These are phyloP conservation scores for Coccinonectria pachysandricola DNA, from an alignment of 2,329 filamentous ascomycete species.

Conservation along the genomic window DNA sequence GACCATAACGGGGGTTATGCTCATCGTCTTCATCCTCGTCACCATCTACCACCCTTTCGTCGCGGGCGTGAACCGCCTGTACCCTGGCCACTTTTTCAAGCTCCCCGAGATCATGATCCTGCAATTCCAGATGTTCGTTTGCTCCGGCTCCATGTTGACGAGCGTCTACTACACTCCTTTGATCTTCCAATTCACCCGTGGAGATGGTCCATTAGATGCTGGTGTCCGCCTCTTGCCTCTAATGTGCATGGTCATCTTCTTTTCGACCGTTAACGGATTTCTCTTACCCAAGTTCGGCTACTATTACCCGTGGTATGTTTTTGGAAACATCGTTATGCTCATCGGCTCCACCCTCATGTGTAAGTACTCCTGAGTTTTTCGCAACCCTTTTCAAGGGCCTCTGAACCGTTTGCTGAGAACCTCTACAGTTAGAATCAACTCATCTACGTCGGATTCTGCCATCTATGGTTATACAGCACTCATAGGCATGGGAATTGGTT, in stretches of 20 bases:
- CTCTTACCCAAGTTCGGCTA: slow-evolving; percentile 25
- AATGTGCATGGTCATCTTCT: slow-evolving; percentile 26
- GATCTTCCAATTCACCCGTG: slow-evolving; percentile 37
- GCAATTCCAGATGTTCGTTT: slow-evolving; percentile 19
- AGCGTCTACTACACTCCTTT: slow-evolving; percentile 39
- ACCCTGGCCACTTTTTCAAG: slow-evolving; percentile 24
- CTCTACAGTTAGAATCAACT: slow-evolving; percentile 5
- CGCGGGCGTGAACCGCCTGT: slow-evolving; percentile 21
- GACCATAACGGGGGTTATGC: slow-evolving; percentile 28
- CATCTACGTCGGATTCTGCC: slow-evolving; percentile 3
- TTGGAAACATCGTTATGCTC: slow-evolving; percentile 23
- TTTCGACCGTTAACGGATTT: slow-evolving; percentile 25
- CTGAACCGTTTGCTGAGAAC: slow-evolving; percentile 1
- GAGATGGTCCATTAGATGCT: slow-evolving; percentile 29
- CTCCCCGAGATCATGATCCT: slow-evolving; percentile 5
- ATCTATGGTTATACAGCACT: slow-evolving; percentile 29
- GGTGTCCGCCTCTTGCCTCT: slow-evolving; percentile 31
- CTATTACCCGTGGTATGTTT: slow-evolving; percentile 29
- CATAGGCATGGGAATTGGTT: slow-evolving; percentile 29
- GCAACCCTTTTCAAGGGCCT: background rate
- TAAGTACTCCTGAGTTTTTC: slow-evolving; percentile 1
- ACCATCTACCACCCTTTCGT: slow-evolving; percentile 30
- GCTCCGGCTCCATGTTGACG: slow-evolving; percentile 13
- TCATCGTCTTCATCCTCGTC: slow-evolving; percentile 30
- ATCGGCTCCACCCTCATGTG: slow-evolving; percentile 25